Conservation (phyloP, 257 asterid species). For the Jaltomata sinuosa region DNA sequence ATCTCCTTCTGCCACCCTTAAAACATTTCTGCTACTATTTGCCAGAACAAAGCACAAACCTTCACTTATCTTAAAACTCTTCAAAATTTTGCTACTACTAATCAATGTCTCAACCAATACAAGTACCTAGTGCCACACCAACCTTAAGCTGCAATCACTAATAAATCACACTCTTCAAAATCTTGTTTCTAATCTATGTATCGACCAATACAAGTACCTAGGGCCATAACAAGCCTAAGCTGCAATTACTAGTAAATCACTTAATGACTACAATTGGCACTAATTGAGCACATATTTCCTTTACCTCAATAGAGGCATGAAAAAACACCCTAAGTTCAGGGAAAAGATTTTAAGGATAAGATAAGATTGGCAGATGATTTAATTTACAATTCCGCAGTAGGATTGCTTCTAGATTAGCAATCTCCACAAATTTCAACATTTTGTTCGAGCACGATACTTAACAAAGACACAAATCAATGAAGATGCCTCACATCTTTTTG, state of each 20-base stretch:
- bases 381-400: neutral
- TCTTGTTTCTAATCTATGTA: neutral
- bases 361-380: neutral
- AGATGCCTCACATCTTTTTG: neutral
- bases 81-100: neutral
- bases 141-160: neutral
- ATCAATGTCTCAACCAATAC: neutral
- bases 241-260: neutral
- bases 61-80: neutral
- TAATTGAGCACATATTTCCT: neutral
- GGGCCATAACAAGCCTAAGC: neutral
- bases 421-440: neutral
- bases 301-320: neutral
- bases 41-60: neutral
- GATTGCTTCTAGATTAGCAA: neutral
- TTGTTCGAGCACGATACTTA: neutral
- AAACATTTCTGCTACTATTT: neutral
- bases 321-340: neutral
- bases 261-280: neutral
- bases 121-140: neutral
- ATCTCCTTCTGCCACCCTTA: neutral
- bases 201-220: neutral
- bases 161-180: neutral
- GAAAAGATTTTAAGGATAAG: neutral
- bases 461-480: neutral